Conservation (phyloP, 2,329 filamentous ascomycete genomes). For the Ophiostoma sp. region DNA sequence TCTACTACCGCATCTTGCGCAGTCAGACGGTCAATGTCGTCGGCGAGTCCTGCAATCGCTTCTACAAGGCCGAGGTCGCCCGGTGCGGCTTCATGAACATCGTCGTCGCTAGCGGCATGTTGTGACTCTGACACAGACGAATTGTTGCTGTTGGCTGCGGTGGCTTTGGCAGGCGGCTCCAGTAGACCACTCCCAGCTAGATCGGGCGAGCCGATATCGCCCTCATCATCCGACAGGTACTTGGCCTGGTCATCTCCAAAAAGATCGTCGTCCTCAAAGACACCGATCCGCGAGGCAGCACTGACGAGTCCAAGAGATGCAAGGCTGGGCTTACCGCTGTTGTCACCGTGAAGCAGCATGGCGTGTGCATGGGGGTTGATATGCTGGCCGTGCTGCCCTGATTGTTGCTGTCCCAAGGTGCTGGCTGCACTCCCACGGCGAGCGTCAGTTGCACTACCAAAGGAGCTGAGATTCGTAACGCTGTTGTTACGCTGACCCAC, state of each 20-base stretch:
- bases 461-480: conserved; percentile 13
- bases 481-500: background rate
- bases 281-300: conserved; percentile 77
- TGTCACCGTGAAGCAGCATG: conserved; percentile 17
- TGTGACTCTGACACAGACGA: conserved; percentile 42
- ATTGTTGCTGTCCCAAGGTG: background rate
- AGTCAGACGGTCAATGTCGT: conserved; percentile 81
- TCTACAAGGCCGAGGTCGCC: conserved; percentile 91
- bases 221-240: conserved; percentile 78
- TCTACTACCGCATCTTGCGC: conserved; percentile 89
- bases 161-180: background rate
- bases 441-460: background rate
- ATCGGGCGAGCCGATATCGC: conserved; percentile 65
- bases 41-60: conserved; percentile 80
- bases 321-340: conserved; percentile 69
- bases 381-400: background rate
- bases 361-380: conserved; percentile 21
- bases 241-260: conserved; percentile 78
- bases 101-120: conserved; percentile 65
- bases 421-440: conserved; percentile 28
- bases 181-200: conserved; percentile 21
- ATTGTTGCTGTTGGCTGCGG: background rate
- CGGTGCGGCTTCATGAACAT: conserved; percentile 90
- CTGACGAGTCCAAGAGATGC: conserved; percentile 88
- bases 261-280: conserved; percentile 89